Evolutionary conservation across 306 rosid genomes (phyloP).

Genomic region (Aeschynomene evenia): DNA sequence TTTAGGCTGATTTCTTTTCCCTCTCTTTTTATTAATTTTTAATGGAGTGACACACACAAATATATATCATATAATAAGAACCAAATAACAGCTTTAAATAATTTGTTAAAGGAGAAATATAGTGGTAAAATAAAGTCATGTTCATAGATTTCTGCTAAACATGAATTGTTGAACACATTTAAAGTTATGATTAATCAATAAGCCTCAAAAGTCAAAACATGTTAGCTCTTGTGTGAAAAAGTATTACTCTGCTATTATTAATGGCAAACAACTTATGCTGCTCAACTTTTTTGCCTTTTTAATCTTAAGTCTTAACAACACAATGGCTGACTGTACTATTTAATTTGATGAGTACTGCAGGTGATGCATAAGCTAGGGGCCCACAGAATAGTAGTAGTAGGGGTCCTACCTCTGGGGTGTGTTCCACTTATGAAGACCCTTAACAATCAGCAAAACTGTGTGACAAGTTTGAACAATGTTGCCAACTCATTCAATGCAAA

Average conservation of each 20-base stretch:
- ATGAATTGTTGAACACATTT: background rate
- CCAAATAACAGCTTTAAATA: too few species aligned
- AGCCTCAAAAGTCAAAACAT: too few species aligned
- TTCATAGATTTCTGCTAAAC: too few species aligned
- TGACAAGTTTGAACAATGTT: constrained; percentile 38
- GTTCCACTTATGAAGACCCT: constrained; percentile 57
- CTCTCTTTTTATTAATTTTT: too few species aligned
- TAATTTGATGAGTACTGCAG: constrained; percentile 39
- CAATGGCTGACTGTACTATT: background rate
- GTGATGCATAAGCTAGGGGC: constrained; percentile 56
- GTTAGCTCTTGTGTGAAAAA: background rate
- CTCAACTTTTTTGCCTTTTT: background rate
- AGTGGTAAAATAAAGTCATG: too few species aligned
- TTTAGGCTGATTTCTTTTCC: too few species aligned
- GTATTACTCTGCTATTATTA: too few species aligned
- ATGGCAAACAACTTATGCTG: background rate
- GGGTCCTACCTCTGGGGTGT: constrained; percentile 74
- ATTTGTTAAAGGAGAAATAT: too few species aligned
- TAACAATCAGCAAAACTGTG: constrained; percentile 34
- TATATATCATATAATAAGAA: too few species aligned
- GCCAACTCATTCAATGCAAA: constrained; percentile 55
- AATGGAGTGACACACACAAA: too few species aligned
- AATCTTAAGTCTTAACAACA: background rate
- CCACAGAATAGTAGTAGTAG: constrained; percentile 46
- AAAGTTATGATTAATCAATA: background rate